These are phyloP conservation scores for Lactarius hatsudake DNA, from an alignment of 768 basidiomycete species.

Conservation along the genomic window DNA sequence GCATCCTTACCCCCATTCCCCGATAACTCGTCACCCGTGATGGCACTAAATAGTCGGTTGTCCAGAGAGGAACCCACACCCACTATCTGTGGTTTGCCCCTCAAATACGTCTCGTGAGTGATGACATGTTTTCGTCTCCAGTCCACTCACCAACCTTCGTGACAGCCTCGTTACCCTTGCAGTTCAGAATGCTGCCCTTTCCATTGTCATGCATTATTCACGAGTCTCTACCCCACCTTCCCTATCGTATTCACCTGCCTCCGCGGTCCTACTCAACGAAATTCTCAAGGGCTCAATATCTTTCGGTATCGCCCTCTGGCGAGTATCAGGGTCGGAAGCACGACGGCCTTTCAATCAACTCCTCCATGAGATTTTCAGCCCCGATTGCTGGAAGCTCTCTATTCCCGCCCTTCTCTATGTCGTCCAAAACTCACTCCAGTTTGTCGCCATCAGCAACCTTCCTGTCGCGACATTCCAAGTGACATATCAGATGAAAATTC, in stretches of 20 bases:
- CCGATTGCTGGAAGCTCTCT: slow-evolving; percentile 96
- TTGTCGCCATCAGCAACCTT: slow-evolving; percentile 92
- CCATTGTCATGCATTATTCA: slow-evolving; percentile 99
- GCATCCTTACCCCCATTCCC: slow-evolving; percentile 22
- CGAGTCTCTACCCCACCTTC: slow-evolving; percentile 78
- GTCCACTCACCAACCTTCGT: slow-evolving; percentile 11
- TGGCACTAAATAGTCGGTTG: slow-evolving; percentile 7
- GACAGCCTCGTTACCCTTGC: slow-evolving; percentile 77
- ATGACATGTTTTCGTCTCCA: background rate
- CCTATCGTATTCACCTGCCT: slow-evolving; percentile 86
- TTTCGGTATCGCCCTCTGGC: slow-evolving; percentile 65
- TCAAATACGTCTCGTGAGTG: slow-evolving; percentile 81
- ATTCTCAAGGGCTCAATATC: slow-evolving; percentile 92
- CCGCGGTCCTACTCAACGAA: slow-evolving; percentile 93
- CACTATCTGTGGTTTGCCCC: slow-evolving; percentile 64
- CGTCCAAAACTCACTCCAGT: slow-evolving; percentile 96
- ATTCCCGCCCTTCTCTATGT: slow-evolving; percentile 95
- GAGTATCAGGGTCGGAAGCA: slow-evolving; percentile 37
- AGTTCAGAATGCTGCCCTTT: slow-evolving; percentile 92
- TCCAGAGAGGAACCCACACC: slow-evolving; percentile 37
- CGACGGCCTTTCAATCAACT: slow-evolving; percentile 50
- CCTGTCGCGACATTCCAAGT: slow-evolving; percentile 98
- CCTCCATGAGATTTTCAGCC: slow-evolving; percentile 74
- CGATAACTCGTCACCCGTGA: slow-evolving; percentile 21
- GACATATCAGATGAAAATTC: slow-evolving; percentile 97